These are phyloP conservation scores for Didymellaceae sp. DNA, from an alignment of 2,329 filamentous ascomycete genomes.

Conservation along the genomic window DNA sequence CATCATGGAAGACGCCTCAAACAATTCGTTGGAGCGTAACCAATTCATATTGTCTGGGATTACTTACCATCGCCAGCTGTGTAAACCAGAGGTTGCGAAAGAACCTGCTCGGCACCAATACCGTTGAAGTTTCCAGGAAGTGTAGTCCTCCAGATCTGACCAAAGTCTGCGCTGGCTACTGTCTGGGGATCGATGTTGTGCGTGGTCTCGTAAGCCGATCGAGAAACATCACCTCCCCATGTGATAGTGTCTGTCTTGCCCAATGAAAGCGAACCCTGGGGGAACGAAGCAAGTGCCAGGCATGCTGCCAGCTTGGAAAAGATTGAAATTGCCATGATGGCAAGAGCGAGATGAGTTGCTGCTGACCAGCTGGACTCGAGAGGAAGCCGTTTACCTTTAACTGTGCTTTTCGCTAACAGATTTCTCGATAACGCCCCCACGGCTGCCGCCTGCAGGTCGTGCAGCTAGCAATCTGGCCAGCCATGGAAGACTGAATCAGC, in stretches of 20 bases:
- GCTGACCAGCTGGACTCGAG: neutral
- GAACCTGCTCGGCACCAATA: conserved; percentile 58
- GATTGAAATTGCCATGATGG: conserved; percentile 3
- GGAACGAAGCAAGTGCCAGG: conserved; percentile 2
- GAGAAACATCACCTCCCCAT: conserved; percentile 64
- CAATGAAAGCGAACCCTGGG: conserved; percentile 1
- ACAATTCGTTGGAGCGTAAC: no score
- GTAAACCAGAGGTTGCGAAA: conserved; percentile 60
- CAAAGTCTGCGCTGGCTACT: conserved; percentile 62
- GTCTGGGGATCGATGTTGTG: conserved; percentile 69
- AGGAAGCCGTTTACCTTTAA: conserved; percentile 1
- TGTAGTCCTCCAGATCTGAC: conserved; percentile 60
- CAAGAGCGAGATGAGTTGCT: neutral
- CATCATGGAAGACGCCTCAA: no score
- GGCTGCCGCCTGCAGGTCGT: neutral
- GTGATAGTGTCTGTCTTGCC: conserved; percentile 62
- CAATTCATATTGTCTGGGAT: no score
- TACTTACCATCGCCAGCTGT: conserved; percentile 54
- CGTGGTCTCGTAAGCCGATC: conserved; percentile 63
- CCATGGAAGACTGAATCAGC: neutral
- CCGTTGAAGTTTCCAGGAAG: conserved; percentile 62
- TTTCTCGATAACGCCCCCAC: neutral
- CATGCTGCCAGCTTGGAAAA: conserved; percentile 7
- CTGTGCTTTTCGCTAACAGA: neutral
- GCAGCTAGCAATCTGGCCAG: neutral